Percentiles rank a stretch among this genome's conserved stretches.
These are phyloP conservation scores for Saksenaea oblongispora DNA, from an alignment of 371 early-diverging fungal species.

Conservation along the genomic window DNA sequence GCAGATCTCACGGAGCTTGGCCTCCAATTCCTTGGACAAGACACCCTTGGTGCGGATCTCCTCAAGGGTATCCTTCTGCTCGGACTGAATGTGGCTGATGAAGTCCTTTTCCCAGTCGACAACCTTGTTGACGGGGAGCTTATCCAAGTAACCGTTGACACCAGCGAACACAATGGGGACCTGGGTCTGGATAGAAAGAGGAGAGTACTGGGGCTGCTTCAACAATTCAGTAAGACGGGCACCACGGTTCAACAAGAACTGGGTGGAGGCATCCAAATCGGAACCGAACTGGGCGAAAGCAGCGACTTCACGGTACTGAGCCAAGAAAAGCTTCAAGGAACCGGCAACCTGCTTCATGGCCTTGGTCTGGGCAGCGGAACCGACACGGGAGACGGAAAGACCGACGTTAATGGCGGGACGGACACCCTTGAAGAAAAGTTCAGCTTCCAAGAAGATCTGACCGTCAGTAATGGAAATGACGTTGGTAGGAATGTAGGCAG, in stretches of 20 bases:
- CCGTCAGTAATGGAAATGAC: slow-evolving; percentile 98
- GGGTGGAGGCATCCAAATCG: slow-evolving; percentile 96
- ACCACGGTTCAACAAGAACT: slow-evolving; percentile 97
- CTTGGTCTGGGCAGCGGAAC: slow-evolving; percentile 97
- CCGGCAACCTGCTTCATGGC: slow-evolving; percentile 99
- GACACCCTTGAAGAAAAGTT: slow-evolving; percentile 97
- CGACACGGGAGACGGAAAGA: slow-evolving; percentile 98
- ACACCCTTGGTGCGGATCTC: slow-evolving; percentile 78
- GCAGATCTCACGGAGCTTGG: slow-evolving; percentile 74
- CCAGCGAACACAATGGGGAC: slow-evolving; percentile 88
- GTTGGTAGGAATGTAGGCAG: slow-evolving; percentile 98
- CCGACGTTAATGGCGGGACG: slow-evolving; percentile 98
- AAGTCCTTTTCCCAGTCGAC: slow-evolving; percentile 85
- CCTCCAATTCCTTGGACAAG: slow-evolving; percentile 58
- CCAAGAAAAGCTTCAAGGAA: slow-evolving; percentile 96
- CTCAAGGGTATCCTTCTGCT: slow-evolving; percentile 79
- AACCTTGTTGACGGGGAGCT: slow-evolving; percentile 84
- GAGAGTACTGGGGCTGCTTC: slow-evolving; percentile 90
- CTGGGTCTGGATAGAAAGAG: slow-evolving; percentile 89
- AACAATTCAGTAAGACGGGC: slow-evolving; percentile 88
- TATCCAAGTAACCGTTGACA: slow-evolving; percentile 96
- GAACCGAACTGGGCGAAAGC: slow-evolving; percentile 98
- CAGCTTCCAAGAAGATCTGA: slow-evolving; percentile 90
- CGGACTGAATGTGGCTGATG: slow-evolving; percentile 77
- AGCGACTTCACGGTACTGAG: slow-evolving; percentile 98